Evolutionary conservation across 306 rosid species (phyloP).

Genomic region (Trichosanthes cucumerina): DNA sequence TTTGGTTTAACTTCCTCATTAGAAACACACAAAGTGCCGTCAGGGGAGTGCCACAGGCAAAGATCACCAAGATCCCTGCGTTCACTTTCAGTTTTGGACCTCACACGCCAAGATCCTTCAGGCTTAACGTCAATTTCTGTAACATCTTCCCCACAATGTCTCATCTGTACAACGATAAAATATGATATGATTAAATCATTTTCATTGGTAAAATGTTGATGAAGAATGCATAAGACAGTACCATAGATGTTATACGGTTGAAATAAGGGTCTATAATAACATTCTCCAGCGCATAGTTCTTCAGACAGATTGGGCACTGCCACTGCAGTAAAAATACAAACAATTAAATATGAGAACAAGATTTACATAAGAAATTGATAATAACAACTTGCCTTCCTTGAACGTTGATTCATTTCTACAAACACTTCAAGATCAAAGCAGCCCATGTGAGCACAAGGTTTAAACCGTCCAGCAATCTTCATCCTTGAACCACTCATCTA

Average conservation of each 20-base stretch:
- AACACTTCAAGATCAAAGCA: conserved; percentile 98
- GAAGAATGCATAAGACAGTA: conserved; percentile 21
- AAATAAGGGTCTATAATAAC: conserved; percentile 86
- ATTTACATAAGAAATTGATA: not conserved
- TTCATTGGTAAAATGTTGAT: not conserved
- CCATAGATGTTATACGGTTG: conserved; percentile 67
- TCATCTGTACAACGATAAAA: conserved; percentile 55
- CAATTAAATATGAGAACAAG: conserved; percentile 15
- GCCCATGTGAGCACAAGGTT: conserved; percentile 89
- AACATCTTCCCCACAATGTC: conserved; percentile 77
- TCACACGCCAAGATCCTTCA: conserved; percentile 95
- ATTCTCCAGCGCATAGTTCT: conserved; percentile 82
- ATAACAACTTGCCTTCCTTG: conserved; percentile 67
- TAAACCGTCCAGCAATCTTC: conserved; percentile 96
- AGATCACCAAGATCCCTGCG: conserved; percentile 61
- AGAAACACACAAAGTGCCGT: conserved; percentile 39
- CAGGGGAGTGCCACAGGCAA: conserved; percentile 74
- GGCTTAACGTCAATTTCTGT: conserved; percentile 89
- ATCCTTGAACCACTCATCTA: conserved; percentile 99
- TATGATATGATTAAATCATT: not conserved
- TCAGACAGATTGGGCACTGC: conserved; percentile 95
- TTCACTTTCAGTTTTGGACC: conserved; percentile 73
- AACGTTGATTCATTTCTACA: conserved; percentile 92
- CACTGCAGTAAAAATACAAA: conserved; percentile 66
- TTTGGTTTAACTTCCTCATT: conserved; percentile 31